Base-by-base conservation (phyloP, 441 rosid genomes). In the Manihot esculenta region DNA sequence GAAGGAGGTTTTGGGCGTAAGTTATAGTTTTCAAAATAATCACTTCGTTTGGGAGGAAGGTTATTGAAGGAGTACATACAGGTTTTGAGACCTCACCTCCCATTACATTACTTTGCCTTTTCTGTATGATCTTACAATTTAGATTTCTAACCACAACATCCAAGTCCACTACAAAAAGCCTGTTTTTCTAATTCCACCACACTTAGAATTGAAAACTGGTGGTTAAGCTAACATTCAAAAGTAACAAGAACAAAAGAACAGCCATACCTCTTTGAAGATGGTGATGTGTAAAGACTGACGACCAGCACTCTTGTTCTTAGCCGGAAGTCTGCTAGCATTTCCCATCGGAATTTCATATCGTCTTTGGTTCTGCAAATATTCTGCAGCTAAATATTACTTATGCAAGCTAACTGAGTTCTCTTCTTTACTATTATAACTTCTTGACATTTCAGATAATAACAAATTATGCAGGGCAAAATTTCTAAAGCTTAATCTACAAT, bases 331-430 rank as follows among this genome's bases (percentile, higher is more conserved):
- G 75, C 74, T 15, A 83, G 60, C 82, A 83, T 70, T 66, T 72
- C 74, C 91, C 88, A 83, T 66, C 88, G 69, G 66, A 60, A 77
- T 38, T 76, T 83, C 71, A 81, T 20, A 74, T 86, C 86, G 64
- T 79, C 79, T 20, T 51, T 61, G 12, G 79, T 83, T 80, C 88
- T 87, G 86, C 78, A 80, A 58, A 72, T 72, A 58, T 48, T 75
- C 74, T 72, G 76, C 73, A 53, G 48, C 68, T 70, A 35, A 70
- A 60, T 55, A 78, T 79, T 60, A 81, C 70, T 70, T 44, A 44
- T 58, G 69, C 74, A 45, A 67, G n/a, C 70, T 64, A 23, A 47
- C 20, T 47, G 23, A 66, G 18, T 23, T 45, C 70, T 26, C 18
- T 48, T 44, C 18, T 20, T 21, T 15, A 45, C 5, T 0, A 7